Percentiles rank a stretch among this genome's conserved stretches.
These are phyloP conservation scores for Tephrocybe sp. DNA, from an alignment of 768 basidiomycete species.

Conservation along the genomic window DNA sequence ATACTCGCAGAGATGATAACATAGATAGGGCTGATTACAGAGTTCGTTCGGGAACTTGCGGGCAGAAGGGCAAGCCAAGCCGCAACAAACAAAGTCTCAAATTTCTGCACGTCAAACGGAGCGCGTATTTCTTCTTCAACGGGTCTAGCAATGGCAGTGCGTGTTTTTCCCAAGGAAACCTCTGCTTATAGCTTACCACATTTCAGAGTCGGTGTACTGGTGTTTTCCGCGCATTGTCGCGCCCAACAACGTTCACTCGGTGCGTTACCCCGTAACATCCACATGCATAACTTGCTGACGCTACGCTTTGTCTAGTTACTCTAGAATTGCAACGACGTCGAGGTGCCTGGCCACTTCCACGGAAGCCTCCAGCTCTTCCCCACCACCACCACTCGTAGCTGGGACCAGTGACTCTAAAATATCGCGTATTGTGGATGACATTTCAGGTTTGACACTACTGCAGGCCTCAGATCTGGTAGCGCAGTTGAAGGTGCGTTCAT, in stretches of 20 bases:
- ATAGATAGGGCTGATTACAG: no score
- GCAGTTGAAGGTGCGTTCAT: conserved; percentile 72
- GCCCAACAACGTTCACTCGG: conserved; percentile 37
- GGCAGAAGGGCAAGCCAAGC: conserved; percentile 22
- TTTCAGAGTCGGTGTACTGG: conserved; percentile 45
- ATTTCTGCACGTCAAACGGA: conserved; percentile 28
- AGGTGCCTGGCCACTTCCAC: conserved; percentile 62
- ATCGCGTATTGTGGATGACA: conserved; percentile 87
- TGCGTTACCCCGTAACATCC: conserved; percentile 20
- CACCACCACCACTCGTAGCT: conserved; percentile 40
- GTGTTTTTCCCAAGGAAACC: conserved; percentile 17
- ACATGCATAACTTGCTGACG: conserved; percentile 9
- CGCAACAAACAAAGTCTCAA: conserved; percentile 34
- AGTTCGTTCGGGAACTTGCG: conserved; percentile 7
- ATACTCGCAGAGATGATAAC: no score
- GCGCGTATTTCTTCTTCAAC: conserved; percentile 16
- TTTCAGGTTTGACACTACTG: conserved; percentile 82
- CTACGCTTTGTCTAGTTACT: conserved; percentile 27
- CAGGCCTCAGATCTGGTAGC: conserved; percentile 96
- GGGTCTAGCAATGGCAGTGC: conserved; percentile 39
- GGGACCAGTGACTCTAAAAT: conserved; percentile 64
- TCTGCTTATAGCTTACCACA: conserved; percentile 1
- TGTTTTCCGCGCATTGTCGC: conserved; percentile 41
- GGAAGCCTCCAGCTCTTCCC: conserved; percentile 38
- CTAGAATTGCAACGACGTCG: conserved; percentile 37